Evolutionary conservation across 768 basidiomycete species (phyloP).

Genomic region (Xerocomellus intermedius): DNA sequence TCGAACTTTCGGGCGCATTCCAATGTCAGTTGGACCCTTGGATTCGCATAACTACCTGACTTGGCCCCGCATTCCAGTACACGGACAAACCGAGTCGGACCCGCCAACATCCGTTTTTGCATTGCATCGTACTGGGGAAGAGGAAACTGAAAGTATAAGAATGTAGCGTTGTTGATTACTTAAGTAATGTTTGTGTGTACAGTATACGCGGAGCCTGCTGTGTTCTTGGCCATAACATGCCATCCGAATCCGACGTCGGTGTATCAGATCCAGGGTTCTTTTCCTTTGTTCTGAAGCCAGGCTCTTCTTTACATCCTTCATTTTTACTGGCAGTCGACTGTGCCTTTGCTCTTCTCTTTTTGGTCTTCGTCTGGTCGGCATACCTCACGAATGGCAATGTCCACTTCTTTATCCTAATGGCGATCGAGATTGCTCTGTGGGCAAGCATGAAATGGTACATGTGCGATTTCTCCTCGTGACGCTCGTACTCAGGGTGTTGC

Average conservation of each 20-base stretch:
- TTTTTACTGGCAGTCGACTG: conserved; percentile 65
- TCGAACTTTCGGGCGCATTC: conserved; percentile 49
- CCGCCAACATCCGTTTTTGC: conserved; percentile 4
- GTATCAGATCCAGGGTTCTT: conserved; percentile 43
- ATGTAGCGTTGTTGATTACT: conserved; percentile 12
- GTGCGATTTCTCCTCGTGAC: not conserved
- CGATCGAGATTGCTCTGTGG: conserved; percentile 69
- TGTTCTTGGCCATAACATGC: conserved; percentile 11
- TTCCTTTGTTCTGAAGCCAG: conserved; percentile 62
- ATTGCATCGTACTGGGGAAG: conserved; percentile 12
- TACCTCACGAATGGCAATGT: conserved; percentile 61
- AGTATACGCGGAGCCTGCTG: not conserved
- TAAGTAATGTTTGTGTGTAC: too few species aligned
- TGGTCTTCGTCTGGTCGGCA: conserved; percentile 58
- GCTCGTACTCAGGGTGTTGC: conserved; percentile 16
- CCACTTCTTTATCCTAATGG: conserved; percentile 66
- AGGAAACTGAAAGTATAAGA: not conserved
- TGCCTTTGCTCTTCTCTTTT: conserved; percentile 55
- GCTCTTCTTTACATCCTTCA: conserved; percentile 70
- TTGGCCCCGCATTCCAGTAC: conserved; percentile 9
- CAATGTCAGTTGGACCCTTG: conserved; percentile 39
- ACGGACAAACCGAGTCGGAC: conserved; percentile 1
- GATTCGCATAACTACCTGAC: not conserved
- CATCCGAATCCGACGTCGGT: conserved; percentile 18
- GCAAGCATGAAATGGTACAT: conserved; percentile 77